Evolutionary conservation across 257 asterid species (phyloP), one percentile per base, ranked within the genome.

Genomic region (Nicotiana otophora): DNA sequence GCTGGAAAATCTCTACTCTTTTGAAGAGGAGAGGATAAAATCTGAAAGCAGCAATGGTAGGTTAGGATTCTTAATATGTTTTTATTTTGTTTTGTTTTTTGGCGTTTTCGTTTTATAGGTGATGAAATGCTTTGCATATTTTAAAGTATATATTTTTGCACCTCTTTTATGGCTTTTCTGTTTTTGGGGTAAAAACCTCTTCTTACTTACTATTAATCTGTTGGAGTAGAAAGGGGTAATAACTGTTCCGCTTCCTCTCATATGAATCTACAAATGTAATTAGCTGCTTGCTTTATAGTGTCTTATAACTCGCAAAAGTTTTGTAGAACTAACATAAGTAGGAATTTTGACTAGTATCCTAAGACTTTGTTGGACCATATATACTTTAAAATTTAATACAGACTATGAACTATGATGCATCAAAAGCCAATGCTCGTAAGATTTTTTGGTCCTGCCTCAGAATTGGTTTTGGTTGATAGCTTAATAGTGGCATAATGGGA

Each of bases 1-100:
- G 94, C 99, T 48, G 99, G 99, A 7, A 96, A 96, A 86, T 93
- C 97, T 62, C 99, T 86, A 96, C 99, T 53, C 93, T 96, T 70
- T 91, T 96, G 30, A 89, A n/a, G n/a, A n/a, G n/a, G n/a, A 86
- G 88, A 92, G 97, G 85, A 93, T 92, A 86, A 92, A 93, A 91
- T 58, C 89, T 54, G 98, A 93, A 83, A 90, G 91, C 89, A 87
- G 85, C 81, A 90, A 85, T 69, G 97, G 97, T 89, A 96, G 98
- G 99, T 93, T 81, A 54, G 90, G 16, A 63, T 80, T 79, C 23
- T 39, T 15, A 61, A 61, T 15, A 48, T 14, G 14, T 62, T 10
- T 11, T 42, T 23, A 62, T 80, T 42, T 20, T 5, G 61, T 72
- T 28, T 64, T 64, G n/a, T n/a, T n/a, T n/a, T n/a, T n/a, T n/a